Evolutionary conservation across 805 yeast genomes (phyloP), one percentile per base, ranked within the genome.

Genomic region (Wickerhamiella galacta): DNA sequence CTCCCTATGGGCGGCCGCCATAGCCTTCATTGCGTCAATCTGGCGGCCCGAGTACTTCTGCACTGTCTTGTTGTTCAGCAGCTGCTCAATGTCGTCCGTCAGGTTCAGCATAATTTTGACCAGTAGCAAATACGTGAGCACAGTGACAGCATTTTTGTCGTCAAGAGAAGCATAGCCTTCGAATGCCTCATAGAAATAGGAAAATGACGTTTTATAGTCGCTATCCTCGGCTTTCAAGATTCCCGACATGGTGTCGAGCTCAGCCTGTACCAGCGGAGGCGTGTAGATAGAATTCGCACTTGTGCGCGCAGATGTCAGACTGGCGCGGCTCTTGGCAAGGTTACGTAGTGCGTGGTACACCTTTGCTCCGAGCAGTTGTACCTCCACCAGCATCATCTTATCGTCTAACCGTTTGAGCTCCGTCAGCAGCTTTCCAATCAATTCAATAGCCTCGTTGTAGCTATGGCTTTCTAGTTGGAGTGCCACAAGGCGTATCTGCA

Each of bases 201-300:
- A 83, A 51, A 68, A 90, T 9, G 96, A 94, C 8, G 98, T 90
- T 52, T 81, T 79, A 60, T 80, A 92, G 56, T 90, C 99, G 54
- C 80, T 80, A 48, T 90, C 96, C 57, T 90, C 95, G 24, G 95
- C 93, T 59, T 87, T 92, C 41, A 90, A 66, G 35, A 87, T 74
- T 45, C 99, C 98, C 52, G 92, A 75, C 75, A 87, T 83, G 58
- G 81, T 70, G 53, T 90, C 99, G 35, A 90, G 67, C 51, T 83
- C 93, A 1, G 96, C 96, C 58, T 90, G 94, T 46, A 77, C 67
- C 32, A 74, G 62, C n/a, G 95, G 79, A 7, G 96, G 93, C 48
- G 94, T 80, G 60, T 85, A 92, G 33, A 90, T 81, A 16, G 95
- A 70, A 54, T 90, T 92, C n/a, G 98, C 98, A 3, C 93, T 77